phyloP scores from a whole-genome alignment of 192 early-diverging fungal species.

The Coemansia reversa region DNA sequence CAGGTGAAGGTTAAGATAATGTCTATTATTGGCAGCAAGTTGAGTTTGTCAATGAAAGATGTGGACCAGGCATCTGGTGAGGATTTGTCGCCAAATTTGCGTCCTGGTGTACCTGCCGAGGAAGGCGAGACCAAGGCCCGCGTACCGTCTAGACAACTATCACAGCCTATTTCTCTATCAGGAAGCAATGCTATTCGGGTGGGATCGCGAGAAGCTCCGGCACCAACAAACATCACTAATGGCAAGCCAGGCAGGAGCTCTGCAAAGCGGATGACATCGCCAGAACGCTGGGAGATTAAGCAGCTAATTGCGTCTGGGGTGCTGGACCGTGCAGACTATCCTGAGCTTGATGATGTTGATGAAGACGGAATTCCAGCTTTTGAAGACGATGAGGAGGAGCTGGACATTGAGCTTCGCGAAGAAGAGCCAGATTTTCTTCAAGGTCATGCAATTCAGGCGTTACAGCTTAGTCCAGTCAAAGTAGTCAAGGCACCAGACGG shows the following conservation, averaged over 20 bases:
- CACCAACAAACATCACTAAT: not conserved
- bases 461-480: constrained; percentile 93
- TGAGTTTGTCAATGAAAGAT: constrained; percentile 93
- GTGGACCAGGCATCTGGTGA: constrained; percentile 90
- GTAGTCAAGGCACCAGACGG: constrained; percentile 98
- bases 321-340: constrained; percentile 79
- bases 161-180: constrained; percentile 13
- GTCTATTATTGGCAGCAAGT: constrained; percentile 78
- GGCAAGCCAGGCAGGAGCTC: constrained; percentile 27
- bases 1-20: constrained; percentile 92
- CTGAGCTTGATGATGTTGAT: constrained; percentile 78
- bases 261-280: constrained; percentile 86
- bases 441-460: constrained; percentile 82
- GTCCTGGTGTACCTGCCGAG: constrained; percentile 48
- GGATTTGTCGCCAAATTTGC: constrained; percentile 82
- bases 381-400: constrained; percentile 89
- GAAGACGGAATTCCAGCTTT: constrained; percentile 73
- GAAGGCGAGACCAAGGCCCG: not conserved
- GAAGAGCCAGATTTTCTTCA: constrained; percentile 94
- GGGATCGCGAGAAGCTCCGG: constrained; percentile 9
- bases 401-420: constrained; percentile 96
- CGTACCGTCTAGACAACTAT: not conserved
- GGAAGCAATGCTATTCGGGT: constrained; percentile 40
- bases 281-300: constrained; percentile 96
- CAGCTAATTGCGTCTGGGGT: constrained; percentile 96